Base-by-base conservation (phyloP, 768 basidiomycete species). In the Boletus edulis region DNA sequence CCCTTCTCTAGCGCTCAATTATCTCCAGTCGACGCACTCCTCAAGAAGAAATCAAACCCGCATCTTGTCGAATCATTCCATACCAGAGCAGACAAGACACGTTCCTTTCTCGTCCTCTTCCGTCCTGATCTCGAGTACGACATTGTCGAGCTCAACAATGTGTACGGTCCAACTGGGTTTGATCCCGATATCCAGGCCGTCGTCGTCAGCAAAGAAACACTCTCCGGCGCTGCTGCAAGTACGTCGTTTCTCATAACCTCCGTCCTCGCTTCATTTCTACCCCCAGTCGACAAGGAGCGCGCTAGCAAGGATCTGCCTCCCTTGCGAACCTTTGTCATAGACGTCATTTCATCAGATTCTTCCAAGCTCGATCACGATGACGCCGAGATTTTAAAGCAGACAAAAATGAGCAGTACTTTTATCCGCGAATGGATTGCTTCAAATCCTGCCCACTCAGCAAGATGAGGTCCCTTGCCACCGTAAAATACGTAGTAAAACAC, bases 371-470 rank as follows among this genome's bases (percentile, higher is more conserved):
- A 84, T 46, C 78, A 79, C 46, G 81, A 80, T 20, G 90, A 95
- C 66, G 79, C 82, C 17, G 82, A 85, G 52, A 71, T 79, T 66
- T 70, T 95, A 54, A 87, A 86, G 67, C 78, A 82, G 59, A 81
- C 85, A 29, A 99, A 99, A 78, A 85, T 98, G 81, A 94, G 97
- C 68, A 97, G 94, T 66, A 96, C 94, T 8, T 90, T 81, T 56
- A 96, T 99, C 60, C 78, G 97, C 41, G 78, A 87, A 60, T 96
- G 94, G 94, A 87, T 99, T 57, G 84, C 53, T 51, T 62, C 65
- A n/a, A 65, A 50, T 14, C 45, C n/a, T 12, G 13, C 39, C 24
- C 46, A 45, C 46, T 32, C 50, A 11, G 8, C 47, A 14, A 41
- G 48, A 49, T 67, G 56, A 64, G 20, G 35, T 46, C 22, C 14